A percentile compares a stretch with the other conserved stretches of the same genome.
phyloP scores from a whole-genome alignment of 1,284 basidiomycete genomes.

The Trichosporon faecale region DNA sequence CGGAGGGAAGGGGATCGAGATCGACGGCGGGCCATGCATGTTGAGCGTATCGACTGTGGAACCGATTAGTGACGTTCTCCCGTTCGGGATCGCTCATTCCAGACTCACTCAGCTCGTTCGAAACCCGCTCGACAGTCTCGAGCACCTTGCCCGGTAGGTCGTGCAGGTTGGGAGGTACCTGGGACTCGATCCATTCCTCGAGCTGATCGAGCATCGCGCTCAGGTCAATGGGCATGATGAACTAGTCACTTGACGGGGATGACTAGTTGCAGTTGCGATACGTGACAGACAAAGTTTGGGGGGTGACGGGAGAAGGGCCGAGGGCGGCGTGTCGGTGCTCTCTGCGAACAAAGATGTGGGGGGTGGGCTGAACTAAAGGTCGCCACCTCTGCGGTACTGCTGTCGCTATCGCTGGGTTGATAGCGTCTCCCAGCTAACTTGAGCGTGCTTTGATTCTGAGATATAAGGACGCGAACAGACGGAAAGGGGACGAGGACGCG shows the following conservation, averaged over 20 bases:
- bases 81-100: background rate
- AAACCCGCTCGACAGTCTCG: constrained; percentile 47
- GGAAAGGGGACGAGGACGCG: background rate
- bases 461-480: background rate
- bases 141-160: constrained; percentile 48
- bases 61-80: background rate
- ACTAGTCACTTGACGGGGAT: background rate
- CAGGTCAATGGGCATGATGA: constrained; percentile 41
- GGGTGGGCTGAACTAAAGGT: background rate
- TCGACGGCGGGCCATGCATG: constrained; percentile 46
- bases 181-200: constrained; percentile 49
- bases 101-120: constrained; percentile 46
- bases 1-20: constrained; percentile 50
- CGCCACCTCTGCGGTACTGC: background rate
- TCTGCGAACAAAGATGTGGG: background rate
- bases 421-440: background rate
- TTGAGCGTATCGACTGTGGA: constrained; percentile 48
- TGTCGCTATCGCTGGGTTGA: background rate
- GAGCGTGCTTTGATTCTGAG: background rate
- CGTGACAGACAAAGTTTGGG: background rate
- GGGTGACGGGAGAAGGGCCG: background rate
- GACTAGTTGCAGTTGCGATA: background rate
- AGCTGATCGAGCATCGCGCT: constrained; percentile 46
- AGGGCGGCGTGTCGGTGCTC: background rate
- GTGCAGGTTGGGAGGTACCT: constrained; percentile 47